Evolutionary conservation across 192 early-diverging fungal species (phyloP), one percentile per base, ranked within the genome.

Genomic region (Phlyctochytrium bullatum): DNA sequence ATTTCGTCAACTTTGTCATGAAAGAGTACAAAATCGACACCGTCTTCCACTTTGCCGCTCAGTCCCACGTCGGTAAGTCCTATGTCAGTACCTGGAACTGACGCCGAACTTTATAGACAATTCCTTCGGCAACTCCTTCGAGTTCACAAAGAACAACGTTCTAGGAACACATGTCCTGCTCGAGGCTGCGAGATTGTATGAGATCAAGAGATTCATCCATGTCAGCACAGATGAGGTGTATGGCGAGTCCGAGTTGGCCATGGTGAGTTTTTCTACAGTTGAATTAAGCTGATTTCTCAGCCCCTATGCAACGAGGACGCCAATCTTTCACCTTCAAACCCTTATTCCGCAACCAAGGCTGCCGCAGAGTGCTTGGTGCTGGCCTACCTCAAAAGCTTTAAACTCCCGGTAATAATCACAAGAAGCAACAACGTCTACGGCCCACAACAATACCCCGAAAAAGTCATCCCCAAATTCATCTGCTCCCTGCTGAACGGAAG

Each of bases 171-270:
- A 93, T 69, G 88, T 90, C 1, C 70, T 93, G 52, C 82, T 93
- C 32, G 90, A 93, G 68, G 85, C 86, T 23, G 85, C 88, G 16
- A 73, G 84, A 36, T 65, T 69, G 2, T 65, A 82, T 66, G 70
- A 69, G 2, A 69, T 88, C 16, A 78, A 78, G 51, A 69, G 83
- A 25, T 91, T 93, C 75, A 85, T 93, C 65, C 89, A 89, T 76
- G 85, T 93, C 28, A 82, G 78, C 61, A 93, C 91, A 0, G 91
- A 93, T 71, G 91, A 93, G 71, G 91, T 93, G 1, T 93, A 93
- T 63, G 91, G 91, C 1, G 89, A 90, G 71, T 85, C 85, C 1
- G 53, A 81, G 71, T 30, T 65, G 72, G 73, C 83, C 76, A 81
- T 68, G 69, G 75, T 77, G 34, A 61, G 32, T 58, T n/a, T n/a